Evolutionary conservation across 2,329 filamentous ascomycete genomes (phyloP).

Genomic region (Colletotrichum noveboracense): DNA sequence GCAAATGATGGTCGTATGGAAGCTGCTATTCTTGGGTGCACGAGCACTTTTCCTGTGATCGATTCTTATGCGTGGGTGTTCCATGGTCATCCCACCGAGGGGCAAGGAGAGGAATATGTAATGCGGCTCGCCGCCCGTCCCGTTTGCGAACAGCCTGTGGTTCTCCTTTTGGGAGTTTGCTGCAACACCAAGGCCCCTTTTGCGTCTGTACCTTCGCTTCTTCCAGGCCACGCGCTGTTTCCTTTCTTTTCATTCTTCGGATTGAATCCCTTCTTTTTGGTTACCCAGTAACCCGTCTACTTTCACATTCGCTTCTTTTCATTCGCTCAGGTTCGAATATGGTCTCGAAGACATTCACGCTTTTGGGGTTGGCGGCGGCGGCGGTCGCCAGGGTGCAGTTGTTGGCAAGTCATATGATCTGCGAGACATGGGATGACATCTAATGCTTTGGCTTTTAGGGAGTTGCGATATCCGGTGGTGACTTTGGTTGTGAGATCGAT

Average conservation of each 20-base stretch:
- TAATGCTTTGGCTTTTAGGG: slow-evolving; percentile 26
- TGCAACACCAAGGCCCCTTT: not conserved
- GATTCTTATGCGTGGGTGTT: not conserved
- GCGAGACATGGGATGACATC: not conserved
- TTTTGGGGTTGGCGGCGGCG: slow-evolving; percentile 15
- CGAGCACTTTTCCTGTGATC: not conserved
- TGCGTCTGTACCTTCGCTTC: slow-evolving; percentile 8
- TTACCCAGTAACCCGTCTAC: not conserved
- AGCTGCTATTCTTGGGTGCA: slow-evolving; percentile 10
- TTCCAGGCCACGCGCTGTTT: not conserved
- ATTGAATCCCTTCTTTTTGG: slow-evolving; percentile 14
- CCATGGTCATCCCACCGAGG: not conserved
- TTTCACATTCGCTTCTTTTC: not conserved
- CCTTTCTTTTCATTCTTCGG: not conserved
- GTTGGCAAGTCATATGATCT: slow-evolving; percentile 11
- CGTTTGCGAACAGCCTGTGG: not conserved
- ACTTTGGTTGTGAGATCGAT: slow-evolving; percentile 53
- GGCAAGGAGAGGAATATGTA: not conserved
- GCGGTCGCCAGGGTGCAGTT: slow-evolving; percentile 19
- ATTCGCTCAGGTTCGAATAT: slow-evolving; percentile 16
- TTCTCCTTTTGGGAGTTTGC: not conserved
- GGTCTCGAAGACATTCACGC: slow-evolving; percentile 6
- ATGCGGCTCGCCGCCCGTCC: slow-evolving; percentile 5
- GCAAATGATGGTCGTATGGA: not conserved
- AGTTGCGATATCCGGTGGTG: slow-evolving; percentile 51